Evolutionary conservation across 2,329 filamentous ascomycete genomes (phyloP), one percentile per base, ranked within the genome.

Genomic region (Tolypocladium ophioglossoides): DNA sequence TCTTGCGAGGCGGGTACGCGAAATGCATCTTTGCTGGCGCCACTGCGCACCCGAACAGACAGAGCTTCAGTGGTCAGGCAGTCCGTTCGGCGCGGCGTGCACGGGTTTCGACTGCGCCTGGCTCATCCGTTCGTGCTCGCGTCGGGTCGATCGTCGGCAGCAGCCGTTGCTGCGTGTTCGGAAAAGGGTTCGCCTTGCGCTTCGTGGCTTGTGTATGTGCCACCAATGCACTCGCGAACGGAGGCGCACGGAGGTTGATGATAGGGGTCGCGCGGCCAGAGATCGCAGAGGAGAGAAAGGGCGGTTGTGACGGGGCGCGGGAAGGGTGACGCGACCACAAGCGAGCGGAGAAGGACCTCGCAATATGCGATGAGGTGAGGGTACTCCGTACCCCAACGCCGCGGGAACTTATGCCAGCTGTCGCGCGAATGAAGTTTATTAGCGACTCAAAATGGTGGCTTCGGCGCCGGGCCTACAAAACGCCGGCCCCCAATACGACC

Each of bases 1-100:
- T 84, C 74, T 92, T 95, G 70, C 91, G 86, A 64, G 89, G 83
- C 54, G 91, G 91, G 63, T 95, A 85, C 59, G 91, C 90, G 77
- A 92, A 91, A 70, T 96, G 91, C 90, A 96, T 94, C 62, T 63
- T 76, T 64, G 57, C 59, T 51, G 39, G 16, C 49, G 49, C 41
- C 51, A 3, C 32, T 35, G 44, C 40, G 44, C 35, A 30, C 48
- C 48, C 40, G 32, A 34, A 46, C 39, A 37, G 52, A 38, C 40
- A 22, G 16, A 27, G 52, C 38, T 24, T 40, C 39, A 38, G 39
- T 16, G 32, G 39, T 34, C 27, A 34, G 44, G 44, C 18, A 34
- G 11, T 37, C 24, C 22, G 39, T 35, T 46, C 22, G 48, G 49
- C 20, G 53, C 53, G 30, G 30, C 40, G 35, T 41, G 49, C 53